phyloP scores from a whole-genome alignment of 2,329 filamentous ascomycete species.

The Neodidymelliopsis sp. region DNA sequence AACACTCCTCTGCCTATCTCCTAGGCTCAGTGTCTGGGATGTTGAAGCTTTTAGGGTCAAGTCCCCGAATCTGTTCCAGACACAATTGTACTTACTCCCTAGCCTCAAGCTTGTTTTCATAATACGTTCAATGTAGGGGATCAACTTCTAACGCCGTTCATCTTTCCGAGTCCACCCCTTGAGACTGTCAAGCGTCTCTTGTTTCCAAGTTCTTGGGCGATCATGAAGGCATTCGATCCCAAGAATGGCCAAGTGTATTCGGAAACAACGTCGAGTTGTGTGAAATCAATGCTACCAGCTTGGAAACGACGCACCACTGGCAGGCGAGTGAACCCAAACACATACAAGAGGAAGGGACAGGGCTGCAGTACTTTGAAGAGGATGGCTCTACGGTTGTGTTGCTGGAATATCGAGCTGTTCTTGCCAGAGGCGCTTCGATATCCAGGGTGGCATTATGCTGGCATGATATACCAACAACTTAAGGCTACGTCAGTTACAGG shows the following conservation, averaged over 20 bases:
- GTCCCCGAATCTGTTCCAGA: too few species aligned
- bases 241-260: constrained; percentile 9
- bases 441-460: background rate
- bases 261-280: background rate
- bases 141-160: too few species aligned
- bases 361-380: background rate
- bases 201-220: too few species aligned
- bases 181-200: too few species aligned
- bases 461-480: background rate
- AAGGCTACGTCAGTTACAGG: constrained; percentile 1
- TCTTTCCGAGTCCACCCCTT: too few species aligned
- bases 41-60: too few species aligned
- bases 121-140: too few species aligned
- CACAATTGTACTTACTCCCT: too few species aligned
- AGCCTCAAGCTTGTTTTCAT: too few species aligned
- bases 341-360: background rate
- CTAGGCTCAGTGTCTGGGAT: too few species aligned
- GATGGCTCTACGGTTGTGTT: constrained; percentile 5
- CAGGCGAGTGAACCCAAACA: background rate
- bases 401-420: constrained; percentile 1
- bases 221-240: constrained; percentile 3
- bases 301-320: background rate
- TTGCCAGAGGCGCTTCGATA: constrained; percentile 4
- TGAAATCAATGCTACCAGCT: background rate
- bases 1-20: too few species aligned